phyloP scores from a whole-genome alignment of 1,284 basidiomycete genomes.

The Irpex sp. region DNA sequence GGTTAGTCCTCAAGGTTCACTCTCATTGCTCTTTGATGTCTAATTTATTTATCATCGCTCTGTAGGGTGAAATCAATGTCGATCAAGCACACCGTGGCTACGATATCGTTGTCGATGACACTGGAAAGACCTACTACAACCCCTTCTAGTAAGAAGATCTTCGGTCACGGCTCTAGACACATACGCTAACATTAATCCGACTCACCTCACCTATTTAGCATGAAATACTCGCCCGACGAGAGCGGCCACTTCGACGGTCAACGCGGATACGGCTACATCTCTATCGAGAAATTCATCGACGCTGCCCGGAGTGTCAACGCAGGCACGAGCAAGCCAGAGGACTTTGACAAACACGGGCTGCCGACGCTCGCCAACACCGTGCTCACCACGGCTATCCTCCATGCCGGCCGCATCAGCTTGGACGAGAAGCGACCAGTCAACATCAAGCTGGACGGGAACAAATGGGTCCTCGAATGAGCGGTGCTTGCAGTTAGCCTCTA shows the following conservation, averaged over 20 bases:
- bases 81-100: slow-evolving; percentile 94
- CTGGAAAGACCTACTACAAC: slow-evolving; percentile 81
- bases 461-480: slow-evolving; percentile 67
- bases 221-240: slow-evolving; percentile 92
- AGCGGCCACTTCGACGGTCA: slow-evolving; percentile 92
- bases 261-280: slow-evolving; percentile 87
- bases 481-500: neutral
- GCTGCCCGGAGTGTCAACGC: slow-evolving; percentile 77
- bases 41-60: neutral
- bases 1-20: slow-evolving; percentile 32
- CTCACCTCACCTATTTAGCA: slow-evolving; percentile 40
- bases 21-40: neutral
- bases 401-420: slow-evolving; percentile 85
- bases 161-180: neutral
- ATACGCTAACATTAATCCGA: neutral
- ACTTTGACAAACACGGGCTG: slow-evolving; percentile 78
- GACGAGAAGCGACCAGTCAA: slow-evolving; percentile 83
- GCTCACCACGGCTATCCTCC: slow-evolving; percentile 87
- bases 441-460: slow-evolving; percentile 61
- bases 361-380: slow-evolving; percentile 89
- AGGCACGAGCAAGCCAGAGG: slow-evolving; percentile 55
- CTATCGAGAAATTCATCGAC: slow-evolving; percentile 90
- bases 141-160: slow-evolving; percentile 77
- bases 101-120: slow-evolving; percentile 80
- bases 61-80: slow-evolving; percentile 82